A percentile compares a stretch with the other conserved stretches of the same genome.
Conservation (phyloP, 345 rosid species). For the Iberis pinnata region DNA sequence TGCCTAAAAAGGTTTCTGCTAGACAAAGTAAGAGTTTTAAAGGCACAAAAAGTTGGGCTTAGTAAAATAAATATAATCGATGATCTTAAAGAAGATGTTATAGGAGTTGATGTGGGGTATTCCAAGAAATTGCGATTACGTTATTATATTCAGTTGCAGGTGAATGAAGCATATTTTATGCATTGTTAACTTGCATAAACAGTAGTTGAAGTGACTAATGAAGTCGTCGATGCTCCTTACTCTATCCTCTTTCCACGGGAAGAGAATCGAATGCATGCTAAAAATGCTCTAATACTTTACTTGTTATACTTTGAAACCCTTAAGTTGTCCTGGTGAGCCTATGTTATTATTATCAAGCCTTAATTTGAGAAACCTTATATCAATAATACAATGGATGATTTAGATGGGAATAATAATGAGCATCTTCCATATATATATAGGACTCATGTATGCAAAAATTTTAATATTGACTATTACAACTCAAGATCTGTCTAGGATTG, state of each 20-base stretch:
- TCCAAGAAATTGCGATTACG: too few species aligned
- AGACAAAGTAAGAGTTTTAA: conserved; percentile 61
- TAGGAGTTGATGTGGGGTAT: conserved; percentile 91
- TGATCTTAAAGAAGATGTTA: conserved; percentile 83
- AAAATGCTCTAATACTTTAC: conserved; percentile 86
- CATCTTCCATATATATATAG: too few species aligned
- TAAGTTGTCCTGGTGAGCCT: too few species aligned
- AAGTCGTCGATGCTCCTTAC: conserved; percentile 80
- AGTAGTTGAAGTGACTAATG: conserved; percentile 84
- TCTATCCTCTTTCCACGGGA: conserved; percentile 91
- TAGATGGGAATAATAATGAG: conserved; percentile 9
- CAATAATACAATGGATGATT: neutral
- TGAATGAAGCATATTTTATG: conserved; percentile 86
- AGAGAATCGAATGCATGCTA: conserved; percentile 94
- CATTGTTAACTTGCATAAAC: conserved; percentile 99
- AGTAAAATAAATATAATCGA: conserved; percentile 86
- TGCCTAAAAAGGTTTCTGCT: conserved; percentile 91
- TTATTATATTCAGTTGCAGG: conserved; percentile 40
- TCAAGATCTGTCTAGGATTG: too few species aligned
- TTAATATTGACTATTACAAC: too few species aligned
- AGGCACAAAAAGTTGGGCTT: conserved; percentile 65
- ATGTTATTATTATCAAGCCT: too few species aligned
- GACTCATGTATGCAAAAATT: too few species aligned
- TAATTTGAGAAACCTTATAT: neutral
- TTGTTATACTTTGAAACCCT: conserved; percentile 41